Evolutionary conservation across 169 alveolate genomes (phyloP).

Genomic region (Plasmodium coatneyi): DNA sequence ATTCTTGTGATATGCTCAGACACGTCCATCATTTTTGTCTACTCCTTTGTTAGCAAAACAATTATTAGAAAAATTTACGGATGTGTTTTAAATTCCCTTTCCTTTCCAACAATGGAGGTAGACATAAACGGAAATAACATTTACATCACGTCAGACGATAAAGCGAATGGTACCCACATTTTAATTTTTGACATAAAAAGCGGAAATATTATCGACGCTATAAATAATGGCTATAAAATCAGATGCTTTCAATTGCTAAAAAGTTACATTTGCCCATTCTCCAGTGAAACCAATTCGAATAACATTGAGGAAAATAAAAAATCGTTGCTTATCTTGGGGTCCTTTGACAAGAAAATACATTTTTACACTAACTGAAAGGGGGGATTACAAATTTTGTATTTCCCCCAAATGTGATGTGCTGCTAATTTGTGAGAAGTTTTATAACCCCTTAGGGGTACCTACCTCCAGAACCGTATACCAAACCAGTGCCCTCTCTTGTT

Average conservation of each 20-base stretch:
- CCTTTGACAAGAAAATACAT: constrained; percentile 68
- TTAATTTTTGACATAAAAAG: constrained; percentile 73
- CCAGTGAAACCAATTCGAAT: constrained; percentile 15
- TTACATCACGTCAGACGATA: constrained; percentile 65
- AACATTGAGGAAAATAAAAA: constrained; percentile 55
- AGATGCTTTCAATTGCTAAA: constrained; percentile 59
- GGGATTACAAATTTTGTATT: neutral
- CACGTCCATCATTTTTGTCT: constrained; percentile 63
- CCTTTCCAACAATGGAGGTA: constrained; percentile 61
- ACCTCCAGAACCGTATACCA: neutral
- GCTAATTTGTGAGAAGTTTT: neutral
- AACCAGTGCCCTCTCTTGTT: neutral
- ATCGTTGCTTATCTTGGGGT: constrained; percentile 52
- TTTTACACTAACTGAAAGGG: constrained; percentile 46
- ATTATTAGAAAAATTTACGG: constrained; percentile 63
- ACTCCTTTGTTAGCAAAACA: constrained; percentile 32
- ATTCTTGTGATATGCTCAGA: constrained; percentile 67
- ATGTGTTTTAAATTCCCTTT: constrained; percentile 64
- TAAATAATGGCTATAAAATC: constrained; percentile 69
- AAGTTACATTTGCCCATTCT: constrained; percentile 55
- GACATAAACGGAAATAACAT: constrained; percentile 65
- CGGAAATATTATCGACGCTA: constrained; percentile 57
- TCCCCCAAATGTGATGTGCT: neutral
- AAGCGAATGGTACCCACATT: constrained; percentile 48
- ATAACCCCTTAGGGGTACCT: neutral